Evolutionary conservation across 768 basidiomycete species (phyloP), one percentile per base, ranked within the genome.

Genomic region (Amanita muscaria): DNA sequence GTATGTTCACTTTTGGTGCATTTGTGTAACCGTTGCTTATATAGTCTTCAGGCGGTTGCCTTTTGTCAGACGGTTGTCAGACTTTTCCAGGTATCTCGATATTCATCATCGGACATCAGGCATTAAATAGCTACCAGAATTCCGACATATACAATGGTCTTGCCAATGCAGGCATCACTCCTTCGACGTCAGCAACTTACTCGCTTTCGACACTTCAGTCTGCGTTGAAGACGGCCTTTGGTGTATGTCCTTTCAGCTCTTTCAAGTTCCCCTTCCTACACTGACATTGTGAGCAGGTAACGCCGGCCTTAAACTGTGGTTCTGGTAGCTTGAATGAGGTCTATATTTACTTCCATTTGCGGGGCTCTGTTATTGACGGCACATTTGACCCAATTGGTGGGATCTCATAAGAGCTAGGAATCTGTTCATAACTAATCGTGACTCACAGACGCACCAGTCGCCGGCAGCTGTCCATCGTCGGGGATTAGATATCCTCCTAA

Each of bases 11-110:
- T 6, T 3, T 15, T 18, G 16, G 12, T 7, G 4, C 16, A 33
- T n/a, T n/a, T n/a, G 18, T 37, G 11, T 12, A n/a, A 29, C n/a
- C 29, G 16, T 30, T 21, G n/a, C 16, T 29, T 3, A 27, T 35
- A n/a, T n/a, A 16, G n/a, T 11, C 23, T 19, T n/a, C 27, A 45
- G 44, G 44, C 44, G 12, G 44, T 45, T 19, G 44, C 44, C 3
- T 45, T 45, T 25, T 45, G 37, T 14, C n/a, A 38, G 37, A 45
- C 44, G n/a, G 44, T 45, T 8, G 44, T 38, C 16, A n/a, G 27
- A 5, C 44, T 45, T 5, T 38, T 37, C 36, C 24, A 37, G 19
- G 44, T 23, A 38, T 9, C 15, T 37, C 23, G 9, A n/a, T 7
- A 18, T 19, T 16, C 27, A 38, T 36, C 14, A 8, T 15, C 6